Percentiles rank a stretch among this genome's conserved stretches.
Conservation (phyloP, 345 rosid genomes). For the Punica granatum region DNA sequence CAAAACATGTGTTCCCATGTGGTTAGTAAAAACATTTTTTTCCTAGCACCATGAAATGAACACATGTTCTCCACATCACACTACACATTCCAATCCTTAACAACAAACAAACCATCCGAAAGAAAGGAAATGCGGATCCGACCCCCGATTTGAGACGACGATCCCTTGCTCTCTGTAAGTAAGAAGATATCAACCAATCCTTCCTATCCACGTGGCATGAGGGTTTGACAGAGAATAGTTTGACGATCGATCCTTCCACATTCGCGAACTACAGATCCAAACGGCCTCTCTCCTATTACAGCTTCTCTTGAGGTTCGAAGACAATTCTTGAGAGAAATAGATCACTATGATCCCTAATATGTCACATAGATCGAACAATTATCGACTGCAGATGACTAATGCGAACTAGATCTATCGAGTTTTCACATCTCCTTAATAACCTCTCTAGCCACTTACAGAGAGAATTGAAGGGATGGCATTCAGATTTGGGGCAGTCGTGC, state of each 20-base stretch:
- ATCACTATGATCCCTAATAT: background rate
- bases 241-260: no score
- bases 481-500: conserved; percentile 35
- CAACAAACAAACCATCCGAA: background rate
- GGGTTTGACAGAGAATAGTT: no score
- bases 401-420: background rate
- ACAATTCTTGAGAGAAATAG: background rate
- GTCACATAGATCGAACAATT: background rate
- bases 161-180: background rate
- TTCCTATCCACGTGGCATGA: background rate
- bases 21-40: background rate
- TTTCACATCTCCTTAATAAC: background rate
- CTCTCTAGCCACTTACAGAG: conserved; percentile 42
- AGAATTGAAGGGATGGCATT: conserved; percentile 67
- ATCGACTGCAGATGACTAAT: background rate
- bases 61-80: background rate
- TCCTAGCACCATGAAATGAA: background rate
- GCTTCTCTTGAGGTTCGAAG: background rate
- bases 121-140: background rate
- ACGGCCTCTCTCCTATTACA: no score
- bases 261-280: background rate
- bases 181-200: background rate
- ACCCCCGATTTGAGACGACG: background rate
- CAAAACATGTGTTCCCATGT: background rate
- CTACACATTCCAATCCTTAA: background rate